Base-by-base conservation (phyloP, 2,329 filamentous ascomycete genomes). In the Colletotrichum neosansevieriae region DNA sequence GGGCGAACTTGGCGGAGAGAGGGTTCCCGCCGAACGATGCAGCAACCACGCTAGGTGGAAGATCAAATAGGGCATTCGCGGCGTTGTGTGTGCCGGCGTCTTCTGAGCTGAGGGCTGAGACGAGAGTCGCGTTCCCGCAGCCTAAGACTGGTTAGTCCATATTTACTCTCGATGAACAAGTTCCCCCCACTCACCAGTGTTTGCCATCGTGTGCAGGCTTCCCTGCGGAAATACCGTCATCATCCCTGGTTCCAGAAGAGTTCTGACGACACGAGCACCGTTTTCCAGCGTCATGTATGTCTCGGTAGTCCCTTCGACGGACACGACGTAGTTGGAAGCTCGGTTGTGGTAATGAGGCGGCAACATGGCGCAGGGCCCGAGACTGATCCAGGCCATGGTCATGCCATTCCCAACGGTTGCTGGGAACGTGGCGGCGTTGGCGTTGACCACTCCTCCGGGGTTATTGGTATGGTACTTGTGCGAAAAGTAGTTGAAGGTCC, bases 201-300 rank as follows among this genome's bases (percentile, higher is more conserved):
- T 85, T 71, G 81, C 79, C 84, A 86, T 86, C 58, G 78, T 79
- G 71, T 86, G 84, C 53, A 86, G 71, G 68, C 79, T 81, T 2
- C 77, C 84, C 13, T 74, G 74, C 0, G 84, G 85, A 70, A 86
- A 87, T 19, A 86, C 79, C 1, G 84, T 86, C 76, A 84, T 82
- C 68, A 81, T 78, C 17, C 81, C 81, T 1, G 82, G 77, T 3
- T 74, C 78, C 42, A 86, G 75, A 1, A 76, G 78, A 15, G 79
- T 77, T 36, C 71, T 77, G 4, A 86, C 77, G 1, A 80, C 76
- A 9, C 76, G 75, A 0, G 82, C 83, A 3, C 83, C 84, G 65
- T 86, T 86, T 74, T 86, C 84, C 60, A 81, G 77, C 49, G 82
- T 79, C 83, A 86, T 86, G 73, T 79, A 86, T 10, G 83, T 86